A percentile compares a stretch with the other conserved stretches of the same genome.
These are phyloP conservation scores for Pichia sp. DNA, from an alignment of 1,139 yeast species.

Conservation along the genomic window DNA sequence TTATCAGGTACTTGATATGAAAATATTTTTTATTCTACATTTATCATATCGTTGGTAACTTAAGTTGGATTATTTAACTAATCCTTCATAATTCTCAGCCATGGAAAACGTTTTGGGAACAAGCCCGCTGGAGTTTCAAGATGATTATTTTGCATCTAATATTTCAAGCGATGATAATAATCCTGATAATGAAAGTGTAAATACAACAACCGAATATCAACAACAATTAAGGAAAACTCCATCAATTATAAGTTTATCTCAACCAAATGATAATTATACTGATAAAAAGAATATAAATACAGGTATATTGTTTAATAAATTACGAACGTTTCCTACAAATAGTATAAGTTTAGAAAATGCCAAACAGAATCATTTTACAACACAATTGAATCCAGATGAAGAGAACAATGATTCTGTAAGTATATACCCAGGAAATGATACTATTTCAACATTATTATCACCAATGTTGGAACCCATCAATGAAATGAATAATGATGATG, in stretches of 20 bases:
- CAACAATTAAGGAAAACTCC: conserved; percentile 3
- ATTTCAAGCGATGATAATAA: conserved; percentile 6
- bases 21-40: too few relatives aligned
- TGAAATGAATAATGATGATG: background rate
- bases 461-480: conserved; percentile 9
- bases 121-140: conserved; percentile 8
- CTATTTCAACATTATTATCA: conserved; percentile 3
- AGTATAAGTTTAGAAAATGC: conserved; percentile 9
- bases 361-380: background rate
- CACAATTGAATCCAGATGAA: background rate
- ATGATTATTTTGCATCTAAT: conserved; percentile 11
- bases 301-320: conserved; percentile 11
- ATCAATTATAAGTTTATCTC: conserved; percentile 7
- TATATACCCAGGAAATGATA: conserved; percentile 5
- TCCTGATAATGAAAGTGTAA: background rate
- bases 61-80: too few relatives aligned
- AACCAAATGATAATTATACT: background rate
- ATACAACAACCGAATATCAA: background rate
- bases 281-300: background rate
- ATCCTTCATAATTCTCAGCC: too few relatives aligned
- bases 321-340: conserved; percentile 10
- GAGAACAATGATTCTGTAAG: background rate
- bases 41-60: too few relatives aligned
- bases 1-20: too few relatives aligned
- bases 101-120: conserved; percentile 1